Base-by-base conservation (phyloP, 768 basidiomycete genomes). In the Amanita pallidorosea region DNA sequence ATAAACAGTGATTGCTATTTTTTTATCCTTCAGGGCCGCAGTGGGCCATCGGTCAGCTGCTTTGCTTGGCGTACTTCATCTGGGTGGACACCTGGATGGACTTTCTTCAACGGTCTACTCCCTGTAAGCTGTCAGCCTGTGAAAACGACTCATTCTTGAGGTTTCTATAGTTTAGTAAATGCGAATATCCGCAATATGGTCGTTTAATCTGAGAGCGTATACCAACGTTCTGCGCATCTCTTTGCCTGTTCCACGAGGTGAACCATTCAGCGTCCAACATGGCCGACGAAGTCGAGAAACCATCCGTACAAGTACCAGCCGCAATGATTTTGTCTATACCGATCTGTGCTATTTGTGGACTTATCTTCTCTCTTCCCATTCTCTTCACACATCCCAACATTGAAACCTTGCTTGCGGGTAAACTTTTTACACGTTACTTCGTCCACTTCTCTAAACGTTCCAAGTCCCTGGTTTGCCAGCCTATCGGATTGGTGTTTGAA, bases 11-110 rank as follows among this genome's bases (percentile, higher is more conserved):
- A 81, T 74, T 46, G 64, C 83, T 40, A 65, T 83, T 20, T 71
- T 8, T 29, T 29, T 29, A 29, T 29, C 29, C 29, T 71, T 36
- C 61, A 80, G 61, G 81, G 81, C 3, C 74, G 29, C 75, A 1
- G 63, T 65, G 13, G 79, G 80, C 1, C 73, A 76, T 13, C 74
- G 71, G 45, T 69, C 81, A 11, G 77, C 72, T 1, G 64, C 72
- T 1, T 74, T 57, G 81, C 77, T 1, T 84, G 1, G 73, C 73
- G 8, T 70, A 76, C 52, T 85, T 82, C 49, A 75, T 78, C 82
- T 0, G 83, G 83, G 5, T 84, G 82, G 82, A 73, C 72, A 2
- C 70, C 77, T 11, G 83, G 79, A 29, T 84, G 81, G 81, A 71
- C 79, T 0, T 85, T 83, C 59, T 84, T 83, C 60, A 78, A 83